Conservation (phyloP, 139 green algal species). For the Monoraphidium neglectum region DNA sequence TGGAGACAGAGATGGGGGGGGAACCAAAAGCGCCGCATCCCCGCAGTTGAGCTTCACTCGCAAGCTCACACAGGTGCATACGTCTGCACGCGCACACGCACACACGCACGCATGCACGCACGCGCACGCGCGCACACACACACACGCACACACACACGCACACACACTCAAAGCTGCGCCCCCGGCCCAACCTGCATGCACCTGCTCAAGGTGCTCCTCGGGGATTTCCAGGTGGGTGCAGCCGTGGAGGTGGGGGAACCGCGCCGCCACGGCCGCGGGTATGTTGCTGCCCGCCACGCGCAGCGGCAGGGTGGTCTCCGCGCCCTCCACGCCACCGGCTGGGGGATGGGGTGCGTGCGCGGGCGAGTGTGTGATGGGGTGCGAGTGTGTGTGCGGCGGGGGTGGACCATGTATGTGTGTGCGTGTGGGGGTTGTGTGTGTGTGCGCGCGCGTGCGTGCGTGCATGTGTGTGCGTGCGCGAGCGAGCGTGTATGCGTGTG, state of each 20-base stretch:
- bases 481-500: no score
- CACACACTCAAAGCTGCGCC: no score
- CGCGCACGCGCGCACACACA: no score
- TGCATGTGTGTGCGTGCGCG: no score
- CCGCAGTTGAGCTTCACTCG: background rate
- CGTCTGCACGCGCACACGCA: no score
- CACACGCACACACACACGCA: no score
- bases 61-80: background rate
- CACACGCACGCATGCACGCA: no score
- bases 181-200: no score
- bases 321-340: constrained; percentile 43
- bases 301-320: constrained; percentile 37
- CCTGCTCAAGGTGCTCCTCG: constrained; percentile 22
- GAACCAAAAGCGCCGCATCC: background rate
- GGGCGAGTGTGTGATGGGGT: background rate
- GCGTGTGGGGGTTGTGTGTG: no score
- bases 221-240: constrained; percentile 54
- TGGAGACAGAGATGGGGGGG: background rate
- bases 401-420: no score
- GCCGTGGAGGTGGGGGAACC: constrained; percentile 68
- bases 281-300: constrained; percentile 11
- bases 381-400: background rate
- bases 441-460: no score
- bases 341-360: background rate
- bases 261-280: constrained; percentile 24